Conservation (phyloP, 2,329 filamentous ascomycete species). For the Ophiocordyceps camponoti-leonardi region DNA sequence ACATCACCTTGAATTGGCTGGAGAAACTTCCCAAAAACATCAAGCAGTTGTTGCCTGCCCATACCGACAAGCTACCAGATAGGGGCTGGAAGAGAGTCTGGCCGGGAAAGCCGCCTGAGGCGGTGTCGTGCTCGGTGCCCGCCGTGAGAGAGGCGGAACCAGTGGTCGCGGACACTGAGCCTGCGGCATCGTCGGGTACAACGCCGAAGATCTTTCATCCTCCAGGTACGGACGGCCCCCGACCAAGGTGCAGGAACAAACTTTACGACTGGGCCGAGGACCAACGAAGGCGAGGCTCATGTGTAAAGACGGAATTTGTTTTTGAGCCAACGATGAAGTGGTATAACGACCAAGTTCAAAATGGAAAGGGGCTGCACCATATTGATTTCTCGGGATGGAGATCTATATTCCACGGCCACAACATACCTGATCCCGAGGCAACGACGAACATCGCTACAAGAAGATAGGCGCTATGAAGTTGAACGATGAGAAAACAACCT, state of each 20-base stretch:
- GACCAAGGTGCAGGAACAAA: slow-evolving; percentile 22
- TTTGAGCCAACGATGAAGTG: slow-evolving; percentile 32
- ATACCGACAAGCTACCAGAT: slow-evolving; percentile 7
- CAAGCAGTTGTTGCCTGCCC: slow-evolving; percentile 18
- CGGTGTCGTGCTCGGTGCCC: background rate
- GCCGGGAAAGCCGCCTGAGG: background rate
- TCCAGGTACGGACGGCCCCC: slow-evolving; percentile 14
- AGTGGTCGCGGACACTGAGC: slow-evolving; percentile 8
- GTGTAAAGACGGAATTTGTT: slow-evolving; percentile 12
- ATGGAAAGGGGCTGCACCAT: slow-evolving; percentile 32
- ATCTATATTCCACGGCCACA: slow-evolving; percentile 16
- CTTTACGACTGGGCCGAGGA: slow-evolving; percentile 21
- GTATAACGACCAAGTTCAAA: slow-evolving; percentile 28
- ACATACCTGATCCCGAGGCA: slow-evolving; percentile 9
- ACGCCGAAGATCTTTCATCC: slow-evolving; percentile 29
- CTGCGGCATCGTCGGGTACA: slow-evolving; percentile 8
- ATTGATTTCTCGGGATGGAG: slow-evolving; percentile 27
- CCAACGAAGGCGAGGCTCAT: background rate
- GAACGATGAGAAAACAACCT: no score
- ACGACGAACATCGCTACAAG: background rate
- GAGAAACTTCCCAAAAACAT: slow-evolving; percentile 13
- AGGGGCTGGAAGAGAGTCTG: slow-evolving; percentile 22
- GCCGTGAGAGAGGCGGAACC: slow-evolving; percentile 1
- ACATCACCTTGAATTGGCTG: slow-evolving; percentile 23
- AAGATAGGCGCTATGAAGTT: background rate